Evolutionary conservation across 495 filamentous ascomycete species (phyloP).

Genomic region (Neurospora sp.): DNA sequence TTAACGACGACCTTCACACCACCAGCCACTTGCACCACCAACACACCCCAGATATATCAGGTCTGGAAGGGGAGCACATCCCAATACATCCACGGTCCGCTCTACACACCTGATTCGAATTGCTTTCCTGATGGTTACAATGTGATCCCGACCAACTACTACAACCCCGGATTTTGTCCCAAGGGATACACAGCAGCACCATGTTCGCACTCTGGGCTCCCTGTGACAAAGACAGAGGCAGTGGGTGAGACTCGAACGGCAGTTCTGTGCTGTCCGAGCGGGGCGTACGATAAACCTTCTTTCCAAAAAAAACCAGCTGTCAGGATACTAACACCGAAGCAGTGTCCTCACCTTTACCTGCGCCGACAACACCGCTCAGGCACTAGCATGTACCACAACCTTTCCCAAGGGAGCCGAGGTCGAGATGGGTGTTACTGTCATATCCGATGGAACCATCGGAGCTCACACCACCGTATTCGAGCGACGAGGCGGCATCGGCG

Average conservation of each 20-base stretch:
- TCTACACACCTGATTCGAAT: conserved; percentile 11
- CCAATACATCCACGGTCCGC: conserved; percentile 18
- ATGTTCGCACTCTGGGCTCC: conserved; percentile 12
- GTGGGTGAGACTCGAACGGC: conserved; percentile 15
- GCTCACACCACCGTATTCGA: conserved; percentile 6
- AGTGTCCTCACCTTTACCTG: conserved; percentile 17
- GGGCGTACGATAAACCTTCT: conserved; percentile 9
- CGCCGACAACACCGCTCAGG: neutral
- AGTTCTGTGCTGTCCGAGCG: conserved; percentile 19
- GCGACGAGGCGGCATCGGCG: conserved; percentile 12
- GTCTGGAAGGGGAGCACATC: conserved; percentile 8
- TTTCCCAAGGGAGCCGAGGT: conserved; percentile 5
- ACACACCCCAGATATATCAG: conserved; percentile 16
- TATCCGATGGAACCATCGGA: conserved; percentile 8
- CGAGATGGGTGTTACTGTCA: conserved; percentile 8
- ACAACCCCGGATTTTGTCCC: conserved; percentile 24
- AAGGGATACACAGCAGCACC: conserved; percentile 20
- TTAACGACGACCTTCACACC: conserved; percentile 22
- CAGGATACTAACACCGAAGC: neutral
- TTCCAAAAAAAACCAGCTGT: too few relatives aligned
- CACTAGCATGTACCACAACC: conserved; percentile 17
- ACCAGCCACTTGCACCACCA: conserved; percentile 19
- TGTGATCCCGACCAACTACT: conserved; percentile 19
- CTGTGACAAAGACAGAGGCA: neutral
- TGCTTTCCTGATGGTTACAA: conserved; percentile 23